These are phyloP conservation scores for Planoprotostelium fungivorum DNA, from an alignment of 78 protist species.

Conservation along the genomic window DNA sequence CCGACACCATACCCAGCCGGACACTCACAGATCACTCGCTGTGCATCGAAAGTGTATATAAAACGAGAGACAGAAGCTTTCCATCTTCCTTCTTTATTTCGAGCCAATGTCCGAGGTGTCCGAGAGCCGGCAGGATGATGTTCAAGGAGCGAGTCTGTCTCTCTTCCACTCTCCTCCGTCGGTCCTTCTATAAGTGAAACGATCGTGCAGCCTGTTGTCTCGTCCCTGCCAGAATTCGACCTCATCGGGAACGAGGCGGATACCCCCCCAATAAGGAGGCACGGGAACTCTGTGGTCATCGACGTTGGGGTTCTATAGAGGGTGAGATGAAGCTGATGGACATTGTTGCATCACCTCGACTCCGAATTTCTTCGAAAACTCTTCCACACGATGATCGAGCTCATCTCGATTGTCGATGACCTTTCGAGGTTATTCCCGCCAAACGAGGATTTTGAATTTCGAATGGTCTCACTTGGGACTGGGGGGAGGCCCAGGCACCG, in stretches of 20 bases:
- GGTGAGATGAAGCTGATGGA: no score
- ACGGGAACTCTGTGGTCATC: conserved; percentile 18
- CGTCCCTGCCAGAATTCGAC: conserved; percentile 65
- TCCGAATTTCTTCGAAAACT: not conserved
- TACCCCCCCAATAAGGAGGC: conserved; percentile 61
- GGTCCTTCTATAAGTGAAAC: conserved; percentile 10
- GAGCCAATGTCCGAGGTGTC: no score
- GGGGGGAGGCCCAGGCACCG: conserved; percentile 56
- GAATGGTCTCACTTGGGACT: not conserved
- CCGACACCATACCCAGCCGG: no score
- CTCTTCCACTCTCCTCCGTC: not conserved
- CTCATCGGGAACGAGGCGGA: conserved; percentile 25
- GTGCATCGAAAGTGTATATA: no score
- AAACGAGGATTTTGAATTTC: no score
- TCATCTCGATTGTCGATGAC: not conserved
- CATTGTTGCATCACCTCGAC: not conserved
- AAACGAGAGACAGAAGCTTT: no score
- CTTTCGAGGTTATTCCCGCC: not conserved
- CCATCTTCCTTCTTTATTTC: no score
- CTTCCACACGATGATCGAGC: not conserved
- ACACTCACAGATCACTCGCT: no score
- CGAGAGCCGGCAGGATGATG: no score
- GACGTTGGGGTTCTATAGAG: not conserved
- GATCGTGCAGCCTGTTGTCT: conserved; percentile 50
- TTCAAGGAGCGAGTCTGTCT: not conserved